Percentiles rank a stretch among this genome's conserved stretches.
phyloP scores from a whole-genome alignment of 768 basidiomycete species.

The Boletus pseudopeckii region DNA sequence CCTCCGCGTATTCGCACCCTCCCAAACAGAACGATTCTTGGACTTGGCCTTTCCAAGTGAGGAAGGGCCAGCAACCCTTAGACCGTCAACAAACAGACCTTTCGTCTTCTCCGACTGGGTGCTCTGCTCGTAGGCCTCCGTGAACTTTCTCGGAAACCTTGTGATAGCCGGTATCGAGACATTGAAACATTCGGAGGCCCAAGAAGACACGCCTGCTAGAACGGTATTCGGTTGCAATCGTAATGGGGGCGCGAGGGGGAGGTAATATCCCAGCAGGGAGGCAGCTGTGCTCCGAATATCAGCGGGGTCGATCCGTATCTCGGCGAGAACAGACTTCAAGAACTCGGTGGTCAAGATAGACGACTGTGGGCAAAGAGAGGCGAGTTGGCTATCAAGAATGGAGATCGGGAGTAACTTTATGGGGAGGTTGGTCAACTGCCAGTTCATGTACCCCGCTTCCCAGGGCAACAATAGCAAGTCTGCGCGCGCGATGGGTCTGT shows the following conservation, averaged over 20 bases:
- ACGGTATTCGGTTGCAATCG: constrained; percentile 42
- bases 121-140: constrained; percentile 19
- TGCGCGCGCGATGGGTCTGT: constrained; percentile 41
- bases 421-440: constrained; percentile 63
- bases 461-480: constrained; percentile 80
- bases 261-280: constrained; percentile 71
- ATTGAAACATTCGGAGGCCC: constrained; percentile 40
- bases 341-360: constrained; percentile 21
- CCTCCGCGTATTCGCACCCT: constrained; percentile 11
- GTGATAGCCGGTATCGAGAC: constrained; percentile 17
- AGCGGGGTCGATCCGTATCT: constrained; percentile 44
- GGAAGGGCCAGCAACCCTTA: constrained; percentile 14
- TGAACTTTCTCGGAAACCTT: constrained; percentile 22
- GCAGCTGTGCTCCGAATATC: constrained; percentile 60
- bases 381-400: constrained; percentile 10
- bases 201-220: constrained; percentile 56
- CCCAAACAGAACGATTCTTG: constrained; percentile 25
- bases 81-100: constrained; percentile 23
- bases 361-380: constrained; percentile 9
- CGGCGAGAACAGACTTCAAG: constrained; percentile 25
- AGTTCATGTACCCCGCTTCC: constrained; percentile 67
- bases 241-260: constrained; percentile 47
- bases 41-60: constrained; percentile 21
- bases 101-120: constrained; percentile 9
- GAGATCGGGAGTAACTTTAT: constrained; percentile 52